Evolutionary conservation across 495 filamentous ascomycete species (phyloP).

Genomic region (Annulohypoxylon nitens): DNA sequence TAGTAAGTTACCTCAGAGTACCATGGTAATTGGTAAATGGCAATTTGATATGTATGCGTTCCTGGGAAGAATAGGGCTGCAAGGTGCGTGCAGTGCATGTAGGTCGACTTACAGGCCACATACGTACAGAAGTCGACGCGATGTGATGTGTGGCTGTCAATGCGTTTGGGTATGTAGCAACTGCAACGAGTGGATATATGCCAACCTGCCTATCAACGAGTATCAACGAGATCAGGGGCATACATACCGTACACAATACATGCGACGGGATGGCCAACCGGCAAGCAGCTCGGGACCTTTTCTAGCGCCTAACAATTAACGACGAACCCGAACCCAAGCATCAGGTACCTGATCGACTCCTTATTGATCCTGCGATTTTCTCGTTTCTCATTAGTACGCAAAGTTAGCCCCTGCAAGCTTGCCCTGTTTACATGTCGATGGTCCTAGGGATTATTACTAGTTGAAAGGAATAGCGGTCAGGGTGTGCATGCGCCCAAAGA

Average conservation of each 20-base stretch:
- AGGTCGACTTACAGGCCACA: not conserved
- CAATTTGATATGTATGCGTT: conserved; percentile 27
- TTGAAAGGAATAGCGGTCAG: conserved; percentile 44
- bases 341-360: conserved; percentile 28
- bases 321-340: conserved; percentile 34
- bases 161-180: conserved; percentile 20
- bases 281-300: conserved; percentile 46
- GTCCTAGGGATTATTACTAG: conserved; percentile 34
- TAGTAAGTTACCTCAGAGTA: conserved; percentile 31
- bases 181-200: conserved; percentile 22
- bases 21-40: conserved; percentile 16
- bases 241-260: conserved; percentile 9
- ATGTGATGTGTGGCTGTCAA: conserved; percentile 30
- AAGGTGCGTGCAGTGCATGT: conserved; percentile 30
- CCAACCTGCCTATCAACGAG: conserved; percentile 27
- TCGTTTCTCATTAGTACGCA: conserved; percentile 25
- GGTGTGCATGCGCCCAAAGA: conserved; percentile 30
- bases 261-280: conserved; percentile 22
- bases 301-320: conserved; percentile 39
- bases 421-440: conserved; percentile 36
- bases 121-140: conserved; percentile 20
- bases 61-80: conserved; percentile 42
- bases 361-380: conserved; percentile 20
- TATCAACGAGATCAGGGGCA: conserved; percentile 39
- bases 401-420: conserved; percentile 32